Conservation (phyloP, 257 asterid species). For the Penstemon eatonii region DNA sequence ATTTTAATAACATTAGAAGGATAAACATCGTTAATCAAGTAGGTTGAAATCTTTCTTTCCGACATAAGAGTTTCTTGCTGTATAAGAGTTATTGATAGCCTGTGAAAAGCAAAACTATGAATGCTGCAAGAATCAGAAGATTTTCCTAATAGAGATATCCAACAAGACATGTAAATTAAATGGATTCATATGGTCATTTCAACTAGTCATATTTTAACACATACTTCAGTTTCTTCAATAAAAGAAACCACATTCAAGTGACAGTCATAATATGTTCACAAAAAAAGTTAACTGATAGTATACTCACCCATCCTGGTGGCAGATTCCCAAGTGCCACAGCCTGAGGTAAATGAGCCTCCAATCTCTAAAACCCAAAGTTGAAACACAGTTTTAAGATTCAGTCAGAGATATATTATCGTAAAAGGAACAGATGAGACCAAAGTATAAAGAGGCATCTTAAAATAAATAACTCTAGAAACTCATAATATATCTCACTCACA, state of each 20-base stretch:
- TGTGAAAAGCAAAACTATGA: background rate
- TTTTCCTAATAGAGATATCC: too few relatives aligned
- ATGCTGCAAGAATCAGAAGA: background rate
- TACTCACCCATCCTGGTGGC: conserved; percentile 93
- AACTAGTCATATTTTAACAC: conserved; percentile 1
- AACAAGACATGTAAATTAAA: too few relatives aligned
- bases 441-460: background rate
- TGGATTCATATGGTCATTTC: background rate
- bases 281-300: conserved; percentile 23
- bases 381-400: conserved; percentile 20
- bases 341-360: conserved; percentile 50
- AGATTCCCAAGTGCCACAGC: conserved; percentile 44
- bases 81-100: background rate
- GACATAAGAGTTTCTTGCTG: conserved; percentile 8
- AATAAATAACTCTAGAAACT: conserved; percentile 10
- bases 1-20: background rate
- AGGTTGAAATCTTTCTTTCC: background rate
- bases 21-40: conserved; percentile 9
- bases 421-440: background rate
- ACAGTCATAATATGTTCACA: conserved; percentile 10
- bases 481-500: background rate
- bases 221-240: conserved; percentile 6
- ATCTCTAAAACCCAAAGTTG: conserved; percentile 48
- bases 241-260: background rate
- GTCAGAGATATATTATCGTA: conserved; percentile 5